These are phyloP conservation scores for Thalassiosira allenii DNA, from an alignment of 352 stramenopile genomes.

Conservation along the genomic window DNA sequence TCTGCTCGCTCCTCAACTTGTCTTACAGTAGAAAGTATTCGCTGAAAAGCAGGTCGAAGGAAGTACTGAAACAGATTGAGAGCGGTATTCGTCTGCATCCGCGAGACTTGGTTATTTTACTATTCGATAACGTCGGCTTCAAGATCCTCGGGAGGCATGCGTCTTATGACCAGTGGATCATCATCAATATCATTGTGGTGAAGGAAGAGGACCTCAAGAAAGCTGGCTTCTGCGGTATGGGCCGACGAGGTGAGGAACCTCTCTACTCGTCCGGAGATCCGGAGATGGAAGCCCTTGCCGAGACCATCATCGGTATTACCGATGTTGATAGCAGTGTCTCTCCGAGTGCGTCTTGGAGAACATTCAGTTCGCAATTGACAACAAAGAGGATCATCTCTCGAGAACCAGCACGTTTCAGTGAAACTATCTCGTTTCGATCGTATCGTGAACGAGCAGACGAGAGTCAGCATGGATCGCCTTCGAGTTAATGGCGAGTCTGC, in stretches of 20 bases:
- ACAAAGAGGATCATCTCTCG: neutral
- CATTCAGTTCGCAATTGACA: neutral
- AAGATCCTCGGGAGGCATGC: slow-evolving; percentile 10
- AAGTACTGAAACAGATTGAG: slow-evolving; percentile 1
- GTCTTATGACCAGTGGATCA: slow-evolving; percentile 25
- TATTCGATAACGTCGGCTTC: slow-evolving; percentile 21
- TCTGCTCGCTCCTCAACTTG: slow-evolving; percentile 18
- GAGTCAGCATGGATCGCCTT: neutral
- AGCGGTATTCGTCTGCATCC: neutral
- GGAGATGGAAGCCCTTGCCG: slow-evolving; percentile 8
- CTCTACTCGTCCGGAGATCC: too few relatives aligned
- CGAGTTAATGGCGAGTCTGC: neutral
- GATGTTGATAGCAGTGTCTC: neutral
- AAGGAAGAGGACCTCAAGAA: slow-evolving; percentile 2
- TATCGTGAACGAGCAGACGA: neutral
- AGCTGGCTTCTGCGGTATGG: slow-evolving; percentile 24
- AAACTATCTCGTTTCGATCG: neutral
- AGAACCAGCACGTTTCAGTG: neutral
- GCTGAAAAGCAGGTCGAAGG: neutral
- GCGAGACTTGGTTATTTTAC: slow-evolving; percentile 16
- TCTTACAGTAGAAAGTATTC: slow-evolving; percentile 6
- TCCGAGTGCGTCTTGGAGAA: slow-evolving; percentile 13
- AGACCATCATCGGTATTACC: slow-evolving; percentile 11
- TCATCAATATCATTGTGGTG: slow-evolving; percentile 13
- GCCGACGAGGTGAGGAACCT: neutral